Conservation (phyloP, 2,329 filamentous ascomycete species). For the Talaromyces verruculosus region DNA sequence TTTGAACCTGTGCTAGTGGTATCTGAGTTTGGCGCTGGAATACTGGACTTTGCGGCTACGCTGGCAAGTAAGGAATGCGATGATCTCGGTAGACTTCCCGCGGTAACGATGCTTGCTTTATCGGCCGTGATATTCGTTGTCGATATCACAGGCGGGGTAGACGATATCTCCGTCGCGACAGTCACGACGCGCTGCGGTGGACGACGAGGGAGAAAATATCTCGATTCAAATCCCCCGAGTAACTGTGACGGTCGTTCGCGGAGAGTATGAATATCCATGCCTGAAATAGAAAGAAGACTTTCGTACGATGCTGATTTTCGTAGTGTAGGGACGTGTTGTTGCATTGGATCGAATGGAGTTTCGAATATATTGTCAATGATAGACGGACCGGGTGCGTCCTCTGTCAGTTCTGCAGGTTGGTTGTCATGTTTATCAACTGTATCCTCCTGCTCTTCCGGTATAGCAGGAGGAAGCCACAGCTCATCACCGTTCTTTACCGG, state of each 20-base stretch:
- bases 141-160: slow-evolving; percentile 41
- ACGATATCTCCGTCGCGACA: slow-evolving; percentile 43
- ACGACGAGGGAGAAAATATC: slow-evolving; percentile 46
- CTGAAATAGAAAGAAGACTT: slow-evolving; percentile 81
- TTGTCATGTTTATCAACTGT: slow-evolving; percentile 20
- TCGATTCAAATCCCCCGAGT: slow-evolving; percentile 51
- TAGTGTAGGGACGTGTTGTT: slow-evolving; percentile 43
- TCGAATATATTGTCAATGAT: slow-evolving; percentile 24
- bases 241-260: slow-evolving; percentile 74
- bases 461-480: slow-evolving; percentile 33
- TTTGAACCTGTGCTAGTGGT: slow-evolving; percentile 4
- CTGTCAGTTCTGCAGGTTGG: not conserved
- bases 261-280: slow-evolving; percentile 85
- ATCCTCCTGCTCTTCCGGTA: slow-evolving; percentile 43
- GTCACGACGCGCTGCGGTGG: slow-evolving; percentile 50
- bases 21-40: slow-evolving; percentile 26
- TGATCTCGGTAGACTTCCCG: slow-evolving; percentile 27
- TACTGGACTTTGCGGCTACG: slow-evolving; percentile 31
- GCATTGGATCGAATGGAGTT: slow-evolving; percentile 27
- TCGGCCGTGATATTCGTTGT: slow-evolving; percentile 39
- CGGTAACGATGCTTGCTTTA: slow-evolving; percentile 28
- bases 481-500: slow-evolving; percentile 21
- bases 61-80: slow-evolving; percentile 40
- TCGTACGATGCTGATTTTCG: slow-evolving; percentile 76
- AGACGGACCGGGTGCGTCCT: slow-evolving; percentile 23